Percentiles rank a stretch among this genome's conserved stretches.
These are phyloP conservation scores for Rosa lucieae DNA, from an alignment of 306 rosid genomes.

Conservation along the genomic window DNA sequence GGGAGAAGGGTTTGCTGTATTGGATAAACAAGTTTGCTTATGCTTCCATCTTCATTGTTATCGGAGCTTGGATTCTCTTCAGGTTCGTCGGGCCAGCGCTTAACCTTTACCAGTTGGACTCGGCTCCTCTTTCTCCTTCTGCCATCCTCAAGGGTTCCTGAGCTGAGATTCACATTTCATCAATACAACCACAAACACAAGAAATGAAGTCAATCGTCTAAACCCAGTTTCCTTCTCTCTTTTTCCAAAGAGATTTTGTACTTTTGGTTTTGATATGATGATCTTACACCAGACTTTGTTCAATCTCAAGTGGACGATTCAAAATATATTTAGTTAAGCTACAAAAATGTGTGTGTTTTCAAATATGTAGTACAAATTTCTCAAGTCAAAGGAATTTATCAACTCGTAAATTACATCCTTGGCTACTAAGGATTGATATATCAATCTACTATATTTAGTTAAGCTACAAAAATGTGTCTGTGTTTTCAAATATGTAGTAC, in stretches of 20 bases:
- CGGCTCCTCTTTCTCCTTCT: conserved; percentile 66
- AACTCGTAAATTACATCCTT: conserved; percentile 32
- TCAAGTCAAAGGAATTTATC: conserved; percentile 19
- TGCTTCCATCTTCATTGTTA: conserved; percentile 84
- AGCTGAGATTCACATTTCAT: conserved; percentile 14
- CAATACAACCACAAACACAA: neutral
- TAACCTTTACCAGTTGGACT: conserved; percentile 82
- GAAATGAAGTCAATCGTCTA: neutral
- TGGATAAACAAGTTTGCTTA: conserved; percentile 94
- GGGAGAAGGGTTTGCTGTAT: conserved; percentile 80
- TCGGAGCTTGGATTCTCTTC: conserved; percentile 82
- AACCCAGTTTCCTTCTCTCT: neutral
- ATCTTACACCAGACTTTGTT: neutral
- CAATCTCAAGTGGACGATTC: neutral
- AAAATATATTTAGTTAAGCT: neutral
- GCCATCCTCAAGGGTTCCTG: conserved; percentile 62
- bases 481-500: neutral
- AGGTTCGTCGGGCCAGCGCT: conserved; percentile 92
- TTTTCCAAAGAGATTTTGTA: conserved; percentile 1
- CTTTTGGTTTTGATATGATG: conserved; percentile 2
- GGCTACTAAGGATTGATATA: conserved; percentile 3
- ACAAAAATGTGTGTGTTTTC: neutral
- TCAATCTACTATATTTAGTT: neutral
- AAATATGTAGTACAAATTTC: conserved; percentile 5
- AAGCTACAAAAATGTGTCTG: too few species aligned